Base-by-base conservation (phyloP, 768 basidiomycete genomes). In the Trichaptum fuscoviolaceum region DNA sequence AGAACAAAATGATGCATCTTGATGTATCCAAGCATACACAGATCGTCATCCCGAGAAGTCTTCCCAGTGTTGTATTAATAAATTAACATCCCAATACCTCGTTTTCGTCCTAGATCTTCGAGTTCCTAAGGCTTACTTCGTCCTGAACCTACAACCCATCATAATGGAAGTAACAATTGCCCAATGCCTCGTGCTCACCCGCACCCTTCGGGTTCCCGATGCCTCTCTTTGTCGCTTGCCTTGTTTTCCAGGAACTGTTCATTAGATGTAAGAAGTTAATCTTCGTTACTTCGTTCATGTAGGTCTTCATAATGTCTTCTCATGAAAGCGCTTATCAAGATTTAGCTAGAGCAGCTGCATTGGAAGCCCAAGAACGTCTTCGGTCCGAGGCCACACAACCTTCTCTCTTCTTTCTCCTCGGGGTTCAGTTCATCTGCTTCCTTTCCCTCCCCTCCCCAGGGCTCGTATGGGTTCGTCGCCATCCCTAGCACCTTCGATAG, bases 401-500 rank as follows among this genome's bases (percentile, higher is more conserved):
- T 80, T 66, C 86, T 79, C 73, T 94, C 93, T 70, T 93, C 90
- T 65, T 73, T 81, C 64, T 83, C 82, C 73, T 91, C 90, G 5
- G 81, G 79, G 68, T 79, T 81, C 20, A 92, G 72, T 62, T 82
- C 75, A 20, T 85, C 84, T 0, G 78, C 69, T 1, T 80, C 76
- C 4, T 82, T 79, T 34, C 79, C 85, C 73, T 93, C 92, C 1
- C 87, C 92, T 60, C 96, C 95, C 90, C 95, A 98, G 0, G 87
- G 74, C 71, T 92, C 88, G 73, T 90, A 99, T 1, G 96, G 95
- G 52, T 86, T 83, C 64, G 84, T 86, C 6, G 92, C 88, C 95
- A 99, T 96, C 90, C 91, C 83, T 76, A 97, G 78, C 20, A 97
- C 90, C 76, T 93, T 93, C 15, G 87, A 87, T 63, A 98, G 78